Conservation (phyloP, 495 filamentous ascomycete species). For the Aspergillus campestris region DNA sequence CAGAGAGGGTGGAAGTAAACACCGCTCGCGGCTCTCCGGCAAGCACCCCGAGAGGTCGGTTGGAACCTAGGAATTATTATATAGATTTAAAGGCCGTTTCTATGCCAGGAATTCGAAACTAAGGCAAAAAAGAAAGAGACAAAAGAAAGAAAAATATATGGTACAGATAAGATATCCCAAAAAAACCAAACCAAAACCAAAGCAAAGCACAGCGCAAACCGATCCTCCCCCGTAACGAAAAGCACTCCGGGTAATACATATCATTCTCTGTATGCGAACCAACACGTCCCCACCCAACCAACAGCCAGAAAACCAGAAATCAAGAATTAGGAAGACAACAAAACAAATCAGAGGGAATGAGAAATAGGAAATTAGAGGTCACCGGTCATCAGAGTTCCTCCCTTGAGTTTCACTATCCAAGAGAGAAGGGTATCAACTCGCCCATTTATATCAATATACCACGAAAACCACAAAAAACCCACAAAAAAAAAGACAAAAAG, state of each 20-base stretch:
- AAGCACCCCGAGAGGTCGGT: no score
- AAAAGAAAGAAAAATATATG: slow-evolving; percentile 15
- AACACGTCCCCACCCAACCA: slow-evolving; percentile 7
- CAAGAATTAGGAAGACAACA: neutral
- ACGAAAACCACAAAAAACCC: slow-evolving; percentile 5
- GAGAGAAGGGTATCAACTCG: slow-evolving; percentile 21
- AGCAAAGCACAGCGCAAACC: slow-evolving; percentile 2
- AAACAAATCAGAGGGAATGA: no score
- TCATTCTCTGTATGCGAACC: neutral
- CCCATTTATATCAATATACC: slow-evolving; percentile 11
- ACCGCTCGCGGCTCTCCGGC: no score
- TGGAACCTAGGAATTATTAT: no score
- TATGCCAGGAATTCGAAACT: slow-evolving; percentile 2
- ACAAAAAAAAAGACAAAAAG: slow-evolving; percentile 1
- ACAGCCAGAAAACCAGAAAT: slow-evolving; percentile 14
- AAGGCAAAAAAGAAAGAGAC: slow-evolving; percentile 1
- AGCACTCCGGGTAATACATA: no score
- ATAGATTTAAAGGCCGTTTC: no score
- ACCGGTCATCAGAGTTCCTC: slow-evolving; percentile 15
- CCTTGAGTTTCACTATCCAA: slow-evolving; percentile 11
- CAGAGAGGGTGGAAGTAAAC: no score
- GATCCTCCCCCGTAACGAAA: neutral
- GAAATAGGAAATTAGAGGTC: neutral
- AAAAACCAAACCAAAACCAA: slow-evolving; percentile 5
- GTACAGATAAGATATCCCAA: slow-evolving; percentile 11